Evolutionary conservation across 192 early-diverging fungal genomes (phyloP), one percentile per base, ranked within the genome.

Genomic region (Umbelopsis sp.): DNA sequence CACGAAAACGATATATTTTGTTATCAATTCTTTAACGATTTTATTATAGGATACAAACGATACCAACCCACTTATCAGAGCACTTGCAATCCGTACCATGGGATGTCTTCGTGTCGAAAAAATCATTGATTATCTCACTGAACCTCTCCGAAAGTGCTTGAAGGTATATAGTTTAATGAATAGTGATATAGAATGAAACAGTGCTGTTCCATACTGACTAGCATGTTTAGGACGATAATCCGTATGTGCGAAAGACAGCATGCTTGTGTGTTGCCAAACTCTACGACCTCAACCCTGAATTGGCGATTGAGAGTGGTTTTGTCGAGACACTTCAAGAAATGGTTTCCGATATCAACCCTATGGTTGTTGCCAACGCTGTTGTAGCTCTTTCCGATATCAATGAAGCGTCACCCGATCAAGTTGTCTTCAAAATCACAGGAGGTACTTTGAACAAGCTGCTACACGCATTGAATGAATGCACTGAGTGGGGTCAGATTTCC

Each of bases 401-500:
- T 66, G 93, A 95, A 41, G 86, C 87, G 22, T 84, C 91, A 8
- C 81, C 82, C 0, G 84, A 79, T 41, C 82, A 80, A 71, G 89
- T 91, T 69, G 82, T 96, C 47, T 96, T 97, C 81, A 75, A 79
- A 17, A 85, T 99, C 45, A 94, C 95, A 65, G 74, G 83, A 17
- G 70, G 77, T 24, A 84, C 85, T 14, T 88, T 96, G 53, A 83
- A 87, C 53, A 96, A 95, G 80, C 84, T 99, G 76, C 80, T 99
- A 75, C 88, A 93, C 10, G 97, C 97, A 6, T 76, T 99, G 52
- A 99, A 99, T 81, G 97, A 98, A 80, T 98, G 97, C 78, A 94
- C 93, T 43, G 97, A 99, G 74, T 99, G 97, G 97, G 97, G 97
- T 50, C 96, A 98, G 75, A 96, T 97, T 66, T 91, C 94, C 49